phyloP scores from a whole-genome alignment of 2,329 filamentous ascomycete genomes.

The Orbilia blumenaviensis region DNA sequence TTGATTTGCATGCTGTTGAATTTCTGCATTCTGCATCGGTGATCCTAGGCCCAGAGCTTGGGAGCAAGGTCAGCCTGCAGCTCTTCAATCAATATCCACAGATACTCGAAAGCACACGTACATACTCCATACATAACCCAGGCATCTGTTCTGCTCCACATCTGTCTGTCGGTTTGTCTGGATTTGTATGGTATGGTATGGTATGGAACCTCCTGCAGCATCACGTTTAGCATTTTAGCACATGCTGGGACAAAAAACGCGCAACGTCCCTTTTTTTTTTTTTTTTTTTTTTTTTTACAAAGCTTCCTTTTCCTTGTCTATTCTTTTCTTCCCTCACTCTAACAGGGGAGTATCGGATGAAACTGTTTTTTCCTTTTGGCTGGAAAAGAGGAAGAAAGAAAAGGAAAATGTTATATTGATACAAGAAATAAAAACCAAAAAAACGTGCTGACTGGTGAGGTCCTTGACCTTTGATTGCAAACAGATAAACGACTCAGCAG shows the following conservation, averaged over 20 bases:
- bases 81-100: background rate
- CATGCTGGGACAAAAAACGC: conserved; percentile 12
- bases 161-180: background rate
- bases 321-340: no score
- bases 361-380: conserved; percentile 13
- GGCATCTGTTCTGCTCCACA: conserved; percentile 4
- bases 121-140: background rate
- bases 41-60: conserved; percentile 5
- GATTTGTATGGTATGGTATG: background rate
- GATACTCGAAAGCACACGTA: background rate
- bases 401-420: no score
- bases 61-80: conserved; percentile 8
- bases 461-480: background rate
- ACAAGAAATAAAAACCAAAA: no score
- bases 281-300: background rate
- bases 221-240: background rate
- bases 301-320: no score
- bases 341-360: conserved; percentile 5
- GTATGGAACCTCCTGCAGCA: conserved; percentile 11
- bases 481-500: conserved; percentile 24
- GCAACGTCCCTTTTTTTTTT: background rate
- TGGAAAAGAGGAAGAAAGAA: background rate
- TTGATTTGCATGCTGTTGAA: background rate
- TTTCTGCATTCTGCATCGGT: background rate
- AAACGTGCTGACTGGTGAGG: conserved; percentile 2